Base-by-base conservation (phyloP, 108 stramenopile species). In the Skeletonema costatum region DNA sequence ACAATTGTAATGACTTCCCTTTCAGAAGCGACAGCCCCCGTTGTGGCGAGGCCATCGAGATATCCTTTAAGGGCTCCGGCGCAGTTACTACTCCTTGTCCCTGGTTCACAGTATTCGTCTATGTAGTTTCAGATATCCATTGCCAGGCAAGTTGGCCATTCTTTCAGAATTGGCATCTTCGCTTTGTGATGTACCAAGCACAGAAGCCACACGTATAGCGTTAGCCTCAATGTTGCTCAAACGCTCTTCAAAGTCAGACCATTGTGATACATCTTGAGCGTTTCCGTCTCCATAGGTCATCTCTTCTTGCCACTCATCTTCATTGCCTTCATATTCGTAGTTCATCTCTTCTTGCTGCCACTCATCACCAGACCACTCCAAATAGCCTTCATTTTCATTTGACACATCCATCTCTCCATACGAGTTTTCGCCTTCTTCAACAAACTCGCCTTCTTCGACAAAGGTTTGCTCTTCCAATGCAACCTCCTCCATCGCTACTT, bases 41-140 rank as follows among this genome's bases (percentile, higher is more conserved):
- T 74, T 39, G 75, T 32, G 41, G 71, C 61, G 29, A 82, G 33
- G 25, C 63, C 38, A 32, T 71, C 81, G 10, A 82, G 71, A 76
- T 82, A 82, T 60, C 65, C 70, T 32, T 62, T 76, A n/a, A 82
- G 62, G 0, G 71, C 76, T 39, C 70, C 70, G 35, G 81, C 60
- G 32, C 81, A 82, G 33, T 68, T 75, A 13, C 63, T 51, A 13
- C 67, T 76, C 32, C 76, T 56, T 64, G 76, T 67, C 33, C 66
- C 66, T 12, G 81, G 70, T 59, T 82, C 81, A 36, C 81, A 82
- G 25, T 64, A 82, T 76, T 82, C 69, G 14, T 74, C 68, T 31
- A 80, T 74, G 33, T 70, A 56, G 53, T 56, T 56, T 56, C 21
- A 56, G 53, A 29, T 56, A 56, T 25, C 53, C 53, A 56, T 1